Base-by-base conservation (phyloP, 352 stramenopile genomes). In the Phytophthora meadii region DNA sequence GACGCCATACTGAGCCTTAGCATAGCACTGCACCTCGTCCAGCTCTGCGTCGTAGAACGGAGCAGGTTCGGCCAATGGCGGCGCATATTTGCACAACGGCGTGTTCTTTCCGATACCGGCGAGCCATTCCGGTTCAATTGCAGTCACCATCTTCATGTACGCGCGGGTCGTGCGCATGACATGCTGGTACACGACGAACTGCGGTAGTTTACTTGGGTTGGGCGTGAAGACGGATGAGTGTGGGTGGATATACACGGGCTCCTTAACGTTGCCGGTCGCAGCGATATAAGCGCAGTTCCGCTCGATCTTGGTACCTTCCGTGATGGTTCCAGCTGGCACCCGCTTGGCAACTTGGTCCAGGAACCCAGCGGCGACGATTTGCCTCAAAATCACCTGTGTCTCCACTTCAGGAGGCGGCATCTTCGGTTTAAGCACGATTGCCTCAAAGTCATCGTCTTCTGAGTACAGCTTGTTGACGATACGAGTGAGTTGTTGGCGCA, bases 141-240 rank as follows among this genome's bases (percentile, higher is more conserved):
- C 94, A 8, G 97, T 99, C 24, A 99, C 97, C 63, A 90, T 98
- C 63, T 95, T 98, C 94, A 99, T 98, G 81, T 98, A 98, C 51
- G 84, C 83, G 54, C 83, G 82, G 14, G 77, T 84, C 3, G 87
- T 90, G 39, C 84, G 84, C 76, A 87, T 84, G 55, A 95, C 87
- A 61, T 87, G 72, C 46, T 91, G 81, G 60, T 92, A 95, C 30
- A 93, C 85, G 6, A 94, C 84, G 61, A 89, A 94, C 42, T 60
- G 34, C 11, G 87, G 83, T 41, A 95, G 61, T 53, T 88, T 89
- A 30, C 59, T 66, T 41, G 87, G 74, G 54, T 93, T 81, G 0
- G 80, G 79, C 34, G 85, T 89, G 60, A 95, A 95, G 14, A 95
- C 81, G 14, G 81, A 82, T 53, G 87, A 95, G 66, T 93, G 87